Evolutionary conservation across 371 early-diverging fungal genomes (phyloP).

Genomic region (Mortierella sp.): DNA sequence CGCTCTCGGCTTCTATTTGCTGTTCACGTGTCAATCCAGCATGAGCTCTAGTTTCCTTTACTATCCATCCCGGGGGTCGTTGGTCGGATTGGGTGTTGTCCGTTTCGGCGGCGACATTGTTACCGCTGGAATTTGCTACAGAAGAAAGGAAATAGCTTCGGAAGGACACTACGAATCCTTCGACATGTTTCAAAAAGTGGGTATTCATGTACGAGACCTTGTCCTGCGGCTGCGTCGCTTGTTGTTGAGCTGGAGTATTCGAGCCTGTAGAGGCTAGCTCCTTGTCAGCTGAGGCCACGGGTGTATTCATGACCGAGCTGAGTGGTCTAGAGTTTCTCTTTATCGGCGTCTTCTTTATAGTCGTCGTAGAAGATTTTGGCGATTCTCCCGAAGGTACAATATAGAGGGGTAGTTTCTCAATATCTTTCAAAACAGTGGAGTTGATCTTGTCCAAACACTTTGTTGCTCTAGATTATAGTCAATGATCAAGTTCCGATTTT

Average conservation of each 20-base stretch:
- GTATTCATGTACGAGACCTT: slow-evolving; percentile 40
- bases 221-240: slow-evolving; percentile 14
- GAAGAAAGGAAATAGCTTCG: slow-evolving; percentile 29
- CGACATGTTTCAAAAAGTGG: slow-evolving; percentile 35
- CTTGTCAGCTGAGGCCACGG: slow-evolving; percentile 11
- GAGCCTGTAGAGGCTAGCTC: not conserved
- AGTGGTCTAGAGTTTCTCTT: slow-evolving; percentile 11
- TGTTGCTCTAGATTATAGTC: not conserved
- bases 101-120: slow-evolving; percentile 1
- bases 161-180: slow-evolving; percentile 40
- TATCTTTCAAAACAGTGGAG: slow-evolving; percentile 41
- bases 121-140: not conserved
- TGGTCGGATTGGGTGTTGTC: not conserved
- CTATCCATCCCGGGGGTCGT: slow-evolving; percentile 25
- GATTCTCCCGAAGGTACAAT: slow-evolving; percentile 12
- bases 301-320: not conserved
- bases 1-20: slow-evolving; percentile 17
- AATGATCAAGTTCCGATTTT: no score
- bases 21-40: slow-evolving; percentile 31
- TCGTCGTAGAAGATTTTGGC: slow-evolving; percentile 18
- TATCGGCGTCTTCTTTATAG: slow-evolving; percentile 26
- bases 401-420: slow-evolving; percentile 30
- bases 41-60: slow-evolving; percentile 28
- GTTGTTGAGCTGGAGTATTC: not conserved
- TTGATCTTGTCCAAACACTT: slow-evolving; percentile 18